Evolutionary conservation across 345 rosid species (phyloP).

Genomic region (Camelina neglecta): DNA sequence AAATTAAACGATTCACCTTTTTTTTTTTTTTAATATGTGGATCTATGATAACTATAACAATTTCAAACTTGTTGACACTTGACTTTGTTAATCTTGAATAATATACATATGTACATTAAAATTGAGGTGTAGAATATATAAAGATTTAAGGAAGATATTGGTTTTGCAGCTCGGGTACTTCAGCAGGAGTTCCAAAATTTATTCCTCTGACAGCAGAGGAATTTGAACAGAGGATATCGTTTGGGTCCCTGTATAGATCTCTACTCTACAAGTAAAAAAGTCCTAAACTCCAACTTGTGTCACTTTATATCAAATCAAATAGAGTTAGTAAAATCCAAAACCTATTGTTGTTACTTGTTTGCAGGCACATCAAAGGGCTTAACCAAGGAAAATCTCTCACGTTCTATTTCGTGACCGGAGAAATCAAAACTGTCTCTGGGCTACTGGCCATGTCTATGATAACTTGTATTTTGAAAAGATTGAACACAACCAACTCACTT

Average conservation of each 20-base stretch:
- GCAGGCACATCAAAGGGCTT: constrained; percentile 71
- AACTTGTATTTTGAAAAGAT: constrained; percentile 81
- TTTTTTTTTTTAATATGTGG: neutral
- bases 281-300: constrained; percentile 3
- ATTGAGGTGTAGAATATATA: neutral
- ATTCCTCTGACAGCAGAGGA: constrained; percentile 86
- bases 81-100: neutral
- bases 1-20: constrained; percentile 4
- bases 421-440: constrained; percentile 69
- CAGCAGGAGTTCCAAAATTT: constrained; percentile 83
- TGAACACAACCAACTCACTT: constrained; percentile 60
- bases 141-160: neutral
- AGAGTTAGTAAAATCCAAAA: neutral
- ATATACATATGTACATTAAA: neutral
- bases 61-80: neutral
- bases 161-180: constrained; percentile 68
- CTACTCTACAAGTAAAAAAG: constrained; percentile 68
- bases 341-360: constrained; percentile 19
- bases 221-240: constrained; percentile 67
- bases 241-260: constrained; percentile 70
- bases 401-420: constrained; percentile 69
- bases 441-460: constrained; percentile 72
- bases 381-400: constrained; percentile 83
- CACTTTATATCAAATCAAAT: neutral
- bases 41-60: constrained; percentile 6